Base-by-base conservation (phyloP, 305 asterid genomes). In the Fraxinus greggii region DNA sequence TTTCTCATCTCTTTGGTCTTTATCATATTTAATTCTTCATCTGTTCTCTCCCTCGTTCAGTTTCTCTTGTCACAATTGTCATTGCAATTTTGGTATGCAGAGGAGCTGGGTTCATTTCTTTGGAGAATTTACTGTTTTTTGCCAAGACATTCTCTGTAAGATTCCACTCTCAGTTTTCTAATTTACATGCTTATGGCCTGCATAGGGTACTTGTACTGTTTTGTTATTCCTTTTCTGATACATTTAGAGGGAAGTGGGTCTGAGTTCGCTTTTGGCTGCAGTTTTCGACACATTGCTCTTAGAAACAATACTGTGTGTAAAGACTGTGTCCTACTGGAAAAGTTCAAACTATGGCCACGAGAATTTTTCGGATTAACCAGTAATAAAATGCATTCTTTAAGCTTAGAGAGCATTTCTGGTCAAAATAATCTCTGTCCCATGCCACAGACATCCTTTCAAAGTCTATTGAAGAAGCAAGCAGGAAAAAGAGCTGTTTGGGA, bases 401-500 rank as follows among this genome's bases (percentile, higher is more conserved):
- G 59, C 54, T 35, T 65, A 28, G 23, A 28, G 26, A 29, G 31
- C 42, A 78, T 61, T 2, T 29, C 13, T 10, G 61, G 42, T 29
- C 61, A 72, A 72, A 32, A 12, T 36, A 23, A 23, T 31, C 21
- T 28, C 35, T 7, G 36, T 76, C 38, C 76, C 29, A 10, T 79
- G 79, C 42, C 7, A 28, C 89, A 93, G 95, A 82, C 84, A 54
- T 94, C 95, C 19, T 93, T 89, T 81, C 95, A 92, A 84, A 84
- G 85, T 28, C 84, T 94, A 56, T 82, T 92, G 86, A 90, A 89
- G 83, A 92, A 92, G 84, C 90, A 91, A 84, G 88, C 88, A 0
- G 97, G 95, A 17, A 93, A 92, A 83, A 81, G 93, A 84, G 92
- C 93, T 4, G 87, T 86, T 38, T 94, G 97, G 97, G 98, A 91